A percentile compares a stretch with the other conserved stretches of the same genome.
Conservation (phyloP, 1,139 yeast genomes). For the Diutina sp. region DNA sequence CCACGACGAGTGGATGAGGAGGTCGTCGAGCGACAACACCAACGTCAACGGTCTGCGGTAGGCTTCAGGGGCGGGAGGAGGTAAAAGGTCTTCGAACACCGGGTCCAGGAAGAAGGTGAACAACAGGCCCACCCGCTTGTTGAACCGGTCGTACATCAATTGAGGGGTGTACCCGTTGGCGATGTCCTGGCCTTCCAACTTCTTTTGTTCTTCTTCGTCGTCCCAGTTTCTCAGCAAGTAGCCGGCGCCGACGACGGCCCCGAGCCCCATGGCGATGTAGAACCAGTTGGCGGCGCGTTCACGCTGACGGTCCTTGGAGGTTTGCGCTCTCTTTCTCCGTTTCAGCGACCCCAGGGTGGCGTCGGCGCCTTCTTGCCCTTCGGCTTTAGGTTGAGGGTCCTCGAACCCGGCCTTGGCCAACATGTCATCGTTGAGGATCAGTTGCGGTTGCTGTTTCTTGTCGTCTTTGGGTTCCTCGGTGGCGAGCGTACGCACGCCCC, state of each 20-base stretch:
- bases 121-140: constrained; percentile 58
- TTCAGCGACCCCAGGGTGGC: constrained; percentile 7
- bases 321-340: constrained; percentile 44
- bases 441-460: constrained; percentile 23
- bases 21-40: constrained; percentile 80
- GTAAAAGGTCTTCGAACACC: constrained; percentile 80
- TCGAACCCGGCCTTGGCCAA: constrained; percentile 78
- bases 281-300: constrained; percentile 60
- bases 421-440: constrained; percentile 70
- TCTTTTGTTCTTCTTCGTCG: constrained; percentile 52
- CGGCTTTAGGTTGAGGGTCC: constrained; percentile 11
- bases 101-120: constrained; percentile 89
- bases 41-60: constrained; percentile 88
- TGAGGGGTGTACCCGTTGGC: constrained; percentile 59
- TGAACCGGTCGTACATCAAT: constrained; percentile 56
- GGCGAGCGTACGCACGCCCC: not conserved
- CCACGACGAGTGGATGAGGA: constrained; percentile 89
- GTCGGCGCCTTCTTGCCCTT: constrained; percentile 8
- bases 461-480: not conserved
- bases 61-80: constrained; percentile 79
- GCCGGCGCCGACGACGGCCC: constrained; percentile 50
- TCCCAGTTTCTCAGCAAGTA: constrained; percentile 87
- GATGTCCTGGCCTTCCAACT: constrained; percentile 34
- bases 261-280: constrained; percentile 49
- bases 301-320: constrained; percentile 45